Evolutionary conservation across 1,284 basidiomycete genomes (phyloP), one percentile per base, ranked within the genome.

Genomic region (Leccinum glutinopallens): DNA sequence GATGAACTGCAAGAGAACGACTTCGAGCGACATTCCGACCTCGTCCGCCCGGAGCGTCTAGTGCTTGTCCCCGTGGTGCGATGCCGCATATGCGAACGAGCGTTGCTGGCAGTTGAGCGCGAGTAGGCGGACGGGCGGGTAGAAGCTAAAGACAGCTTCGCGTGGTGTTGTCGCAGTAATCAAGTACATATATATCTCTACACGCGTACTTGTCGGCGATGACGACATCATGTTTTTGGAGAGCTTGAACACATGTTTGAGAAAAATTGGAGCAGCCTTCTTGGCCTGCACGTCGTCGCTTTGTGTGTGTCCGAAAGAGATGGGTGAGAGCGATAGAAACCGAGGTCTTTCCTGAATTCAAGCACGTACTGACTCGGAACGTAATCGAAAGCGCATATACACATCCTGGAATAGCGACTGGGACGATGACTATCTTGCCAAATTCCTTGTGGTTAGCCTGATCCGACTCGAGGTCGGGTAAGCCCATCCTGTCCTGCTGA

Each of bases 261-360:
- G 78, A 77, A 98, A 99, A 1, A 80, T 74, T 0, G 89, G 85
- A 0, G 86, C 94, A 0, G 93, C 68, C 72, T 91, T 96, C 78
- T 96, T 98, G 10, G 78, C 83, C 53, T 84, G 81, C 5, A 97
- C 85, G 71, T 98, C 93, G 76, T 99, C 97, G 71, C 91, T 94
- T 75, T 99, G 97, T 0, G 91, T 93, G 73, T 98, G 95, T 0
- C 83, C 92, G 65, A 94, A 96, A 97, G 1, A 99, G 81, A 63
- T 89, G 81, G 1, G 81, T 68, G 3, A 99, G 84, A 0, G 95
- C 94, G 5, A 97, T 79, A 0, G 92, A 85, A 12, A 99, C 81
- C 0, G 91, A 80, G 0, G 97, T 99, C 82, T 99, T 99, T 35
- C 93, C 93, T 94, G 67, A 60, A 49, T 49, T 7, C 19, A 12